Evolutionary conservation across 129 eudicot genomes (phyloP).

Genomic region (Cynara cardunculus): DNA sequence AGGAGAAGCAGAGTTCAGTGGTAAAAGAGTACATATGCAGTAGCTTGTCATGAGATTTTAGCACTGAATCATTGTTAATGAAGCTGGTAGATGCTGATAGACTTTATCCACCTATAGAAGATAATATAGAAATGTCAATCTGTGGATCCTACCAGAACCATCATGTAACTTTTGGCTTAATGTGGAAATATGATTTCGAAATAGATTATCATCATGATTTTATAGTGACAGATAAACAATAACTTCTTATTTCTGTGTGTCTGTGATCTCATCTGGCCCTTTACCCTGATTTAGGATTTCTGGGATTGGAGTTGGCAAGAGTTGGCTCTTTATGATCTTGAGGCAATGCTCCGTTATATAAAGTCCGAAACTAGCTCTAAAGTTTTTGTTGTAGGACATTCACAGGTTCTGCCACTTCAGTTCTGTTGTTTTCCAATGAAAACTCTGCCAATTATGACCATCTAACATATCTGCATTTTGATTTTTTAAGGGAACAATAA

Average conservation of each 20-base stretch:
- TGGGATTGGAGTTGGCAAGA: slow-evolving; percentile 99
- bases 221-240: background rate
- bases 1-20: background rate
- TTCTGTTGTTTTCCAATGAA: background rate
- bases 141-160: background rate
- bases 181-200: background rate
- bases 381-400: slow-evolving; percentile 88
- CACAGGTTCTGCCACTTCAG: slow-evolving; percentile 56
- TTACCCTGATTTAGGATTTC: slow-evolving; percentile 47
- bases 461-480: background rate
- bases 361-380: slow-evolving; percentile 48
- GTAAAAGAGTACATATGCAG: background rate
- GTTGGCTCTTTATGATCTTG: slow-evolving; percentile 83
- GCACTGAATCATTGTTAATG: background rate
- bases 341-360: slow-evolving; percentile 68
- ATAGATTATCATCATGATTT: background rate
- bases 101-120: background rate
- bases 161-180: background rate
- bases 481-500: slow-evolving; percentile 76
- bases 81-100: background rate
- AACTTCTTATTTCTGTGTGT: background rate
- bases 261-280: background rate
- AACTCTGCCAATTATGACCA: background rate
- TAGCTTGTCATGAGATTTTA: background rate
- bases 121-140: background rate